Percentiles rank a stretch among this genome's conserved stretches.
These are phyloP conservation scores for Conoideocrella luteorostrata DNA, from an alignment of 2,329 filamentous ascomycete species.

Conservation along the genomic window DNA sequence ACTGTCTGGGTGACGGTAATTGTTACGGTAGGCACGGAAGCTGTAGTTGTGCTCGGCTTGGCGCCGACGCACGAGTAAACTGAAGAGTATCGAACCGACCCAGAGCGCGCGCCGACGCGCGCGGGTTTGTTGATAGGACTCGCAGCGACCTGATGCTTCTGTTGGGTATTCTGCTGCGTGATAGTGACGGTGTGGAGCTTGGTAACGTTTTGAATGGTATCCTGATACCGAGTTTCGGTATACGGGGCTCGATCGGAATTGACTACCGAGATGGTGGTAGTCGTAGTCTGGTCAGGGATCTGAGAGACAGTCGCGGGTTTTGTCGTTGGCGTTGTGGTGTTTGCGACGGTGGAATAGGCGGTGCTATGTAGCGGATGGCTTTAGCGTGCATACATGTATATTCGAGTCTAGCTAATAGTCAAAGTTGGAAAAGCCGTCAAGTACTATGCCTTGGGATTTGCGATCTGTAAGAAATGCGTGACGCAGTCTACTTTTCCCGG, in stretches of 20 bases:
- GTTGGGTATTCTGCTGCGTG: neutral
- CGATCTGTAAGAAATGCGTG: no score
- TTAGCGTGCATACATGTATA: neutral
- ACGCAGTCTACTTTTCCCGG: no score
- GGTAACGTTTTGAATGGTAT: neutral
- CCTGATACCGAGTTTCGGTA: neutral
- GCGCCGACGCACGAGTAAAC: neutral
- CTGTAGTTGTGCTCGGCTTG: neutral
- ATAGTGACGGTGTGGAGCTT: neutral
- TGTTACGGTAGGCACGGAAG: neutral
- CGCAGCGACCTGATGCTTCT: neutral
- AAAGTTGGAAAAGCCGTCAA: neutral
- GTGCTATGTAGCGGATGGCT: neutral
- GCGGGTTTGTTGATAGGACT: neutral
- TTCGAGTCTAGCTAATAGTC: neutral
- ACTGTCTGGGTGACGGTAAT: neutral
- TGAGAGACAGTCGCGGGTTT: neutral
- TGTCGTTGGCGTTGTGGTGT: neutral
- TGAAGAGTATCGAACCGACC: neutral
- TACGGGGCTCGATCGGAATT: neutral
- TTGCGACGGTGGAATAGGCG: neutral
- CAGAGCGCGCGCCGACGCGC: neutral
- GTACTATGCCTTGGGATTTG: neutral
- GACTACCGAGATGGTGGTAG: neutral
- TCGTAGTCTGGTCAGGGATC: neutral